Conservation (phyloP, 768 basidiomycete species). For the Suillus subluteus region DNA sequence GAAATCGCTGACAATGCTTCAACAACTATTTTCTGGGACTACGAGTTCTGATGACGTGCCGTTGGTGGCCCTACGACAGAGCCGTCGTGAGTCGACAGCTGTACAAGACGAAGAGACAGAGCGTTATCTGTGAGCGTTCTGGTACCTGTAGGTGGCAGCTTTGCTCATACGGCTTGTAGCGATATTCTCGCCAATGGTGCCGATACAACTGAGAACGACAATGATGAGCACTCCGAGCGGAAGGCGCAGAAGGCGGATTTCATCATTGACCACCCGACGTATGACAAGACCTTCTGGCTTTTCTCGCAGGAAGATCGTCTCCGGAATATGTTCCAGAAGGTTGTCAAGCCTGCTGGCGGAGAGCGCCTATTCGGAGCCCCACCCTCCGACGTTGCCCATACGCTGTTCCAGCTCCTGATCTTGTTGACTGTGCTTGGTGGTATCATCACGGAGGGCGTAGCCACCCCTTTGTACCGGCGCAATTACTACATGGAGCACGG, state of each 20-base stretch:
- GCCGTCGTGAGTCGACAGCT: conserved; percentile 35
- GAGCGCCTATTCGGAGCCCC: conserved; percentile 86
- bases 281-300: conserved; percentile 89
- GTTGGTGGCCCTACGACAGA: conserved; percentile 53
- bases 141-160: neutral
- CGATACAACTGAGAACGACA: conserved; percentile 50
- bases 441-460: conserved; percentile 79
- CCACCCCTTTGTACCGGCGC: conserved; percentile 83
- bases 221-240: conserved; percentile 69
- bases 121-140: conserved; percentile 63
- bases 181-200: conserved; percentile 67
- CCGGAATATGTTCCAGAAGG: conserved; percentile 76
- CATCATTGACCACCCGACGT: conserved; percentile 85
- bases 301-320: conserved; percentile 79
- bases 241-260: conserved; percentile 83
- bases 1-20: conserved; percentile 62
- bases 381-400: conserved; percentile 63
- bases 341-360: conserved; percentile 82
- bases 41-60: conserved; percentile 57
- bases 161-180: conserved; percentile 39
- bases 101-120: conserved; percentile 61
- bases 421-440: conserved; percentile 79
- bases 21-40: conserved; percentile 67
- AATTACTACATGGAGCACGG: conserved; percentile 67
- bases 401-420: conserved; percentile 75